Evolutionary conservation across 148 eudicot species (phyloP), one percentile per base, ranked within the genome.

Genomic region (Rhododendron griersonianum): DNA sequence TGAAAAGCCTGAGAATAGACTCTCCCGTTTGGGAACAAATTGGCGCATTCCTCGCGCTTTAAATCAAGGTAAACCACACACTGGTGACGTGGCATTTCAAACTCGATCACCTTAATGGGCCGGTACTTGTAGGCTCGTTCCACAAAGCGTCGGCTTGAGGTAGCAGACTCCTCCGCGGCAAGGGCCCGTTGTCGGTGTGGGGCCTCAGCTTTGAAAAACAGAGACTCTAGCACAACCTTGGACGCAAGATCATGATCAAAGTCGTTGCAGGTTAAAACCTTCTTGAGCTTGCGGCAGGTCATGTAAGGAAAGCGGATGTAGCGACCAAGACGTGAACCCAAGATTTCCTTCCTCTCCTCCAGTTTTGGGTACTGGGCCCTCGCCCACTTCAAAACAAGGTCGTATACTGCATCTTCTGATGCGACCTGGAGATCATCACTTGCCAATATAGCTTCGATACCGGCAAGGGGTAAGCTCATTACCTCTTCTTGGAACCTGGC

Each of bases 1-100:
- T 95, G 98, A 81, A 95, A 95, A n/a, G 98, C 98, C 82, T 95
- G 98, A 41, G 98, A 95, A 85, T 95, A 95, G 1, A 95, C 95
- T 51, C 98, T 85, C 4, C 98, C 98, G 0, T 96, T 90, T 57
- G 98, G 98, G 89, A 91, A 94, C 53, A 95, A 87, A 83, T 92
- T 93, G 16, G 89, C 90, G 47, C 98, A 95, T 89, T 95, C 98
- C 67, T 92, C 95, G 19, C 92, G 91, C 74, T 93, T 95, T 80
- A 95, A 84, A 88, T 95, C 98, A n/a, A 95, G 83, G 94, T 95
- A 95, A 41, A 95, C 98, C 77, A 95, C 95, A 76, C 98, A 95
- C 84, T 95, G 98, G 53, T 93, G 96, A 0, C 95, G 92, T 7
- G 98, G 98, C 35, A 91, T 91, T 77, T 95, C 98, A 50, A 95